Base-by-base conservation (phyloP, 2,329 filamentous ascomycete species). In the Xylaria sp. region DNA sequence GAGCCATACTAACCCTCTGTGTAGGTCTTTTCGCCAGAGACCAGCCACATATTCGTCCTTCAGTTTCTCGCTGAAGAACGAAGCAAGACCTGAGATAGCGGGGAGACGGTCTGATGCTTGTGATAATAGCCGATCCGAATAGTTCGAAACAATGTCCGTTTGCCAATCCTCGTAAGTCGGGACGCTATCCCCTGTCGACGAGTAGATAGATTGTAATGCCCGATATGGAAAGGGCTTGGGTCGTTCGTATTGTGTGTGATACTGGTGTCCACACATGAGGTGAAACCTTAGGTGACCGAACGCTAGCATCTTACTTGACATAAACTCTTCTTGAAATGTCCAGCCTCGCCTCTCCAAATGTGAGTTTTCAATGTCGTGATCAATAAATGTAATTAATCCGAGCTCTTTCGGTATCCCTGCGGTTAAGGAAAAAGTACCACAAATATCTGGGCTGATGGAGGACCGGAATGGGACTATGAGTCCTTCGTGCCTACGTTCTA, bases 381-480 rank as follows among this genome's bases (percentile, higher is more conserved):
- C 24, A 34, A 4, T 34, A 4, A 4, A 54, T 14, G 42, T 45
- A 4, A 6, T 14, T 14, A 6, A 6, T 48, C 51, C 51, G 50
- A 4, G 14, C 39, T 21, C 61, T 19, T 3, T 4, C 3, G 6
- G 17, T 4, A 21, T 19, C 24, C 24, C 27, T 17, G 50, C n/a
- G 7, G 24, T 45, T 12, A 57, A 27, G 19, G n/a, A 42, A 12
- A 14, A 42, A 12, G n/a, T 32, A 19, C 61, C 34, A 4, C 12
- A 9, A 7, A 47, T 32, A 30, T 45, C 12, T 6, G 50, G 9
- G 11, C 14, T n/a, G 9, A 55, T 24, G 21, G 9, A 21, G 7
- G 61, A 48, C 8, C 12, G 19, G 17, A 64, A 57, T 14, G 61
- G 51, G 14, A 64, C 27, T n/a, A 21, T 50, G 11, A 64, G 51